Conservation (phyloP, 1,284 basidiomycete genomes). For the Heimioporus retisporus region DNA sequence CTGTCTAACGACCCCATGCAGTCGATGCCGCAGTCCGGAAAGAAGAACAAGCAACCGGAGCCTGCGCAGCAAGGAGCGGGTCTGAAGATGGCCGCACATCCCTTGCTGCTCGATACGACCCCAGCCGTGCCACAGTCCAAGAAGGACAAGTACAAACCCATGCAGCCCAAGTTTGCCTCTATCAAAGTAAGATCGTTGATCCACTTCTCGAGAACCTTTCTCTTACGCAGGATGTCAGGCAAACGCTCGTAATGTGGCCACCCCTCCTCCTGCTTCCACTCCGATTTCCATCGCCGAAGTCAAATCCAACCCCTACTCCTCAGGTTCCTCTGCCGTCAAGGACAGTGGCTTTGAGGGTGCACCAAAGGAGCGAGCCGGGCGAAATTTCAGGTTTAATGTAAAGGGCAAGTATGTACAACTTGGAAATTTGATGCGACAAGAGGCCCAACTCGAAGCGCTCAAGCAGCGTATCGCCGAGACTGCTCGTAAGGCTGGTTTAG, state of each 20-base stretch:
- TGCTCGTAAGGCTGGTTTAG: conserved; percentile 93
- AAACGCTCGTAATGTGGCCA: conserved; percentile 77
- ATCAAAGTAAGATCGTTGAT: conserved; percentile 69
- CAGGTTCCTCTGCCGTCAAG: conserved; percentile 63
- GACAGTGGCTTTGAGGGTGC: conserved; percentile 70
- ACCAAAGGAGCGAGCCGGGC: conserved; percentile 75
- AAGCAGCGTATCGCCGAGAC: conserved; percentile 95
- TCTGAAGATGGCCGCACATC: conserved; percentile 92
- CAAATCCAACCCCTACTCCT: conserved; percentile 81
- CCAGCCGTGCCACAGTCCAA: conserved; percentile 74
- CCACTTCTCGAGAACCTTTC: neutral
- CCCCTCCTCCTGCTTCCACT: conserved; percentile 67
- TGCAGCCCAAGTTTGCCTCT: conserved; percentile 97
- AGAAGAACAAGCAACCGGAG: conserved; percentile 66
- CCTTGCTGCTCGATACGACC: conserved; percentile 80
- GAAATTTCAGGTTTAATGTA: conserved; percentile 86
- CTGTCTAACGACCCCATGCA: conserved; percentile 34
- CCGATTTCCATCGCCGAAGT: conserved; percentile 53
- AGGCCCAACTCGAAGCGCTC: conserved; percentile 89
- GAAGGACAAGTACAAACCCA: conserved; percentile 94
- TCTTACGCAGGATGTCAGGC: conserved; percentile 55
- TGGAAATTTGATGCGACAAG: conserved; percentile 88
- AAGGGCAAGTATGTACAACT: conserved; percentile 93
- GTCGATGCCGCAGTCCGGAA: conserved; percentile 63
- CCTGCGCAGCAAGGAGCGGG: conserved; percentile 82